These are phyloP conservation scores for Phialophora verrucosa DNA, from an alignment of 2,329 filamentous ascomycete species.

Conservation along the genomic window DNA sequence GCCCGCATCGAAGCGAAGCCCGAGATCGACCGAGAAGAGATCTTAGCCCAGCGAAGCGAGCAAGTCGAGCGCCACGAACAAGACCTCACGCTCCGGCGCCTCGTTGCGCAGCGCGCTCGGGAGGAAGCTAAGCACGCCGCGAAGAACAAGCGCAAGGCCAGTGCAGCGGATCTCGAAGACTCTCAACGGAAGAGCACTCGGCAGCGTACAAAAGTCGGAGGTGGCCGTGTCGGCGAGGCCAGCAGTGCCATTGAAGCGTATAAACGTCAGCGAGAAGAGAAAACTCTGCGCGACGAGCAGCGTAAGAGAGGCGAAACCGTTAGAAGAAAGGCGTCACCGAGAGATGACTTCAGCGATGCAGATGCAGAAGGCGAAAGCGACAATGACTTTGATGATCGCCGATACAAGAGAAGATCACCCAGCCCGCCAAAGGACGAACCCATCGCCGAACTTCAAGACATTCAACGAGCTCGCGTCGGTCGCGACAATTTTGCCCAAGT, in stretches of 20 bases:
- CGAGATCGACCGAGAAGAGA: conserved; percentile 87
- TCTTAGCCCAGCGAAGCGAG: conserved; percentile 84
- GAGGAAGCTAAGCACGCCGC: conserved; percentile 60
- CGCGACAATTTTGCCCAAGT: conserved; percentile 86
- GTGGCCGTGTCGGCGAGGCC: conserved; percentile 70
- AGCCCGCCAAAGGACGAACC: conserved; percentile 66
- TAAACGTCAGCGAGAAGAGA: conserved; percentile 66
- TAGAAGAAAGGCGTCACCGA: conserved; percentile 57
- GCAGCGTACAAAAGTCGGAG: conserved; percentile 70
- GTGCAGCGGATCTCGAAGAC: conserved; percentile 78
- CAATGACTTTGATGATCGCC: conserved; percentile 72
- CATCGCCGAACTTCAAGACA: conserved; percentile 76
- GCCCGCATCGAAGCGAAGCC: conserved; percentile 81
- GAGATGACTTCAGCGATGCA: conserved; percentile 64
- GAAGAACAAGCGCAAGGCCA: conserved; percentile 74
- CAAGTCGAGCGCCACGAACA: conserved; percentile 82
- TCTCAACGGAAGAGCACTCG: conserved; percentile 74
- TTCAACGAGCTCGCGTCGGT: conserved; percentile 82
- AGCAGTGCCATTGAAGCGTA: conserved; percentile 75
- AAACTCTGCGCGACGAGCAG: conserved; percentile 56
- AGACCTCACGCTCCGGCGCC: conserved; percentile 78
- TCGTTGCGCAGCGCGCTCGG: conserved; percentile 71
- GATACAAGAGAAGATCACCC: conserved; percentile 57
- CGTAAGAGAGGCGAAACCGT: conserved; percentile 50
- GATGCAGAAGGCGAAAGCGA: conserved; percentile 78